Conservation (phyloP, 2,329 filamentous ascomycete genomes). For the Akanthomyces lecanii region DNA sequence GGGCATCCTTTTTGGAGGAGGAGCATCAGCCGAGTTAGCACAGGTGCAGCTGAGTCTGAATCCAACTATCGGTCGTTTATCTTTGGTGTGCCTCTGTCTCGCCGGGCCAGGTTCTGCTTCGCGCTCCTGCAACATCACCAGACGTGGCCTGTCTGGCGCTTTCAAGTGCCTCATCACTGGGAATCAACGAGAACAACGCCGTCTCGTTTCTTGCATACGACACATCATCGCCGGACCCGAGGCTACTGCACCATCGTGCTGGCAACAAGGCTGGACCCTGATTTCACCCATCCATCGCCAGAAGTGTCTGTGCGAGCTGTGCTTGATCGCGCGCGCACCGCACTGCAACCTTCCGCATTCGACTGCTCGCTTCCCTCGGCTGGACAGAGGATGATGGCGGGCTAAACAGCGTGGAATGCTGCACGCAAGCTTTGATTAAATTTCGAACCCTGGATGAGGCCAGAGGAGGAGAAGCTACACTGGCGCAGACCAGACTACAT, state of each 20-base stretch:
- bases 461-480: no score
- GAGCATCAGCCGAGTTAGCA: no score
- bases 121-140: not conserved
- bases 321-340: not conserved
- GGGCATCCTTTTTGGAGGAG: not conserved
- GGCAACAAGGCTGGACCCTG: not conserved
- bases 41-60: not conserved
- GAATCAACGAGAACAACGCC: not conserved
- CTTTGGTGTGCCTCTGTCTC: not conserved
- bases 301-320: constrained; percentile 3
- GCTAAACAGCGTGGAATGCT: not conserved
- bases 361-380: no score
- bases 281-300: not conserved
- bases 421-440: no score
- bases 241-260: not conserved
- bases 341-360: not conserved
- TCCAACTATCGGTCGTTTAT: not conserved
- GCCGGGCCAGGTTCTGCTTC: not conserved
- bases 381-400: not conserved
- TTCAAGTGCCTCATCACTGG: no score
- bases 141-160: not conserved
- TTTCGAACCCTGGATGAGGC: not conserved
- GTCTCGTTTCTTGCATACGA: not conserved
- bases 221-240: not conserved
- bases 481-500: not conserved